Conservation (phyloP, 2,329 filamentous ascomycete genomes). For the Ascosphaera apis region DNA sequence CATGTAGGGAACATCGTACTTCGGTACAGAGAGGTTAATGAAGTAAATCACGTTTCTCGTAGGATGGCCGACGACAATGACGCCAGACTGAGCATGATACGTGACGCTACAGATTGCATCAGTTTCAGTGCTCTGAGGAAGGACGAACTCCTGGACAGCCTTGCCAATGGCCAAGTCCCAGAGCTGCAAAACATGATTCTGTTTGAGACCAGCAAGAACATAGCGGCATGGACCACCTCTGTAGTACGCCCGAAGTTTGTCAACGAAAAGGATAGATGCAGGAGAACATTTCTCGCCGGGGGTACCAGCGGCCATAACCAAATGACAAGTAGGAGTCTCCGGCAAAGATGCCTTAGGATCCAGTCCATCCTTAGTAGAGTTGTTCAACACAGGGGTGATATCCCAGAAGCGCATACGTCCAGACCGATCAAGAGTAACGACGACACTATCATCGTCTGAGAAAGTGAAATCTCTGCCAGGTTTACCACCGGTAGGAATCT, state of each 20-base stretch:
- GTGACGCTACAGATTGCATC: conserved; percentile 95
- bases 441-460: conserved; percentile 83
- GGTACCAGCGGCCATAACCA: conserved; percentile 68
- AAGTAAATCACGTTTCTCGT: conserved; percentile 97
- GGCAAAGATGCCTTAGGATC: too few relatives aligned
- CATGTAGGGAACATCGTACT: conserved; percentile 60
- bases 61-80: conserved; percentile 86
- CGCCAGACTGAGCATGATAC: conserved; percentile 78
- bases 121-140: conserved; percentile 86
- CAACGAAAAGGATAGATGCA: conserved; percentile 83
- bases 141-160: conserved; percentile 87
- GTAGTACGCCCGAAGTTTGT: conserved; percentile 83
- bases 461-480: conserved; percentile 96
- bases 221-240: conserved; percentile 81
- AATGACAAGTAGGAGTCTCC: too few relatives aligned
- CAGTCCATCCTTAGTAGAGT: conserved; percentile 68
- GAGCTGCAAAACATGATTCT: conserved; percentile 93
- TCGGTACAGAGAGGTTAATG: conserved; percentile 79
- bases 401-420: conserved; percentile 98
- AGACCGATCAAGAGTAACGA: conserved; percentile 91
- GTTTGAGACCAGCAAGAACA: conserved; percentile 93
- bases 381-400: conserved; percentile 32
- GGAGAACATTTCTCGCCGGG: conserved; percentile 89
- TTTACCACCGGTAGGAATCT: conserved; percentile 93
- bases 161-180: conserved; percentile 94